Conservation (phyloP, 352 stramenopile species). For the Phytophthora tubulina region DNA sequence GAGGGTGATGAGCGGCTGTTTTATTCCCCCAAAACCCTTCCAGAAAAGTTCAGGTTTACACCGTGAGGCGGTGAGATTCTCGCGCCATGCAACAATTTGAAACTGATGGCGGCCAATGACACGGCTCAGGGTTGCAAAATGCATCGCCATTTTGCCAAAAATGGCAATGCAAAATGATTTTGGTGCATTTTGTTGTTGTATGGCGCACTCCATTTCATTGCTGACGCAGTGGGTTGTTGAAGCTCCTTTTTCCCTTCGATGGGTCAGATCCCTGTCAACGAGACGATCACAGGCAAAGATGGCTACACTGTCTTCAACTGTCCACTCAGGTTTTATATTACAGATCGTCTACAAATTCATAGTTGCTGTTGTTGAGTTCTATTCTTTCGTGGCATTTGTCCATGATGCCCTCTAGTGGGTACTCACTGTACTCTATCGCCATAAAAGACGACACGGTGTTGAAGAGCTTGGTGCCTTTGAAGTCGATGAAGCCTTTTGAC, state of each 20-base stretch:
- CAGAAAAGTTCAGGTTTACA: constrained; percentile 24
- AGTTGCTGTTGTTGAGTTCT: neutral
- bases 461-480: constrained; percentile 8
- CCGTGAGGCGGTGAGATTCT: constrained; percentile 8
- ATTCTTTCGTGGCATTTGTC: neutral
- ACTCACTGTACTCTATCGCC: neutral
- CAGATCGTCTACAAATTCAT: neutral
- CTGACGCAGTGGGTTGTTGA: neutral
- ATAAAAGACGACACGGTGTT: constrained; percentile 6
- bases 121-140: neutral
- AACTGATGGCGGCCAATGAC: constrained; percentile 4
- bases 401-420: neutral
- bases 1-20: constrained; percentile 15
- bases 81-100: neutral
- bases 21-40: constrained; percentile 18
- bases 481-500: neutral
- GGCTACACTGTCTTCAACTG: constrained; percentile 6
- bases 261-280: constrained; percentile 8
- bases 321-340: neutral
- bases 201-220: neutral
- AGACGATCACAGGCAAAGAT: constrained; percentile 27
- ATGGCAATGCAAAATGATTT: neutral
- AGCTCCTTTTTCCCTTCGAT: neutral
- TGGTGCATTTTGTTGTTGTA: neutral
- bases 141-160: too few species aligned